Evolutionary conservation across 2,329 filamentous ascomycete genomes (phyloP).

Genomic region (Aspergillus ochraceoroseus): DNA sequence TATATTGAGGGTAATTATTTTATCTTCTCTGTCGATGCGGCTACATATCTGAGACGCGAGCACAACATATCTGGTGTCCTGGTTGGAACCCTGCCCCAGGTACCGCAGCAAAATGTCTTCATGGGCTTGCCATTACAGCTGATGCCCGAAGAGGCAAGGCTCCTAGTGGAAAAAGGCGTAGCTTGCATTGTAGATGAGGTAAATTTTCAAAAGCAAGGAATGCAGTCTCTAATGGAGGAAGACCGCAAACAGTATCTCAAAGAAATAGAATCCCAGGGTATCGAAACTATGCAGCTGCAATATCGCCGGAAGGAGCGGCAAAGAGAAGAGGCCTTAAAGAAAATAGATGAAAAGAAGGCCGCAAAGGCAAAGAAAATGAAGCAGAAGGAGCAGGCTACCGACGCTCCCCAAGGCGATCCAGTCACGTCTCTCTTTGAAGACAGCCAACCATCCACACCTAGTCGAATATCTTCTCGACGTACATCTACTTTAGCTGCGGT

Average conservation of each 20-base stretch:
- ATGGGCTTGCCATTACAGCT: conserved; percentile 82
- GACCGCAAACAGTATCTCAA: conserved; percentile 60
- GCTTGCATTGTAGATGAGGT: conserved; percentile 79
- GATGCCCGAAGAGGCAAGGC: conserved; percentile 79
- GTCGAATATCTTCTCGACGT: conserved; percentile 14
- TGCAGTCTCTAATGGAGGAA: conserved; percentile 55
- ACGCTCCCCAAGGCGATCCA: conserved; percentile 13
- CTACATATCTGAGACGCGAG: conserved; percentile 69
- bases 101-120: conserved; percentile 92
- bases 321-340: conserved; percentile 49
- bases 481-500: conserved; percentile 16
- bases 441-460: conserved; percentile 9
- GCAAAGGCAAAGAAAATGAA: conserved; percentile 23
- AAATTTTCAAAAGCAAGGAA: conserved; percentile 61
- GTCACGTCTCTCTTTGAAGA: conserved; percentile 27
- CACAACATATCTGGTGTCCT: conserved; percentile 83
- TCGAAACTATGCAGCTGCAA: conserved; percentile 46
- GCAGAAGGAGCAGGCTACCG: conserved; percentile 9
- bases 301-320: conserved; percentile 48
- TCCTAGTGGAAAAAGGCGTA: conserved; percentile 70
- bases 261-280: conserved; percentile 52
- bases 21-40: conserved; percentile 78
- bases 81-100: conserved; percentile 82
- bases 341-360: conserved; percentile 41
- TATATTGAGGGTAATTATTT: conserved; percentile 75